Evolutionary conservation across 75 land plant species (phyloP), one percentile per base, ranked within the genome.

Genomic region (Ceratopteris richardii): DNA sequence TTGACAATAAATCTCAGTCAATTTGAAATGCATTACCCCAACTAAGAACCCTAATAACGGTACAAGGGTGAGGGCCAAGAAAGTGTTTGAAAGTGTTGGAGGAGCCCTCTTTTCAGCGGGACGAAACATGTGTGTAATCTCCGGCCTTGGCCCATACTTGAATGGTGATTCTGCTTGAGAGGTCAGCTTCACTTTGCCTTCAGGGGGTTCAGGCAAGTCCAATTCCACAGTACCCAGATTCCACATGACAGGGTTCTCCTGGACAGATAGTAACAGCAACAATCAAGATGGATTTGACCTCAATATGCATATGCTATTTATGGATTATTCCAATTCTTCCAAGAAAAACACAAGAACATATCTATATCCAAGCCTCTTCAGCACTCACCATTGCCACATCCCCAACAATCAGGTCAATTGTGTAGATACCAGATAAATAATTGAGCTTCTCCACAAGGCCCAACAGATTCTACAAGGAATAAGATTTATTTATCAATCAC

Each of bases 61-160:
- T 22, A 86, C 54, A 37, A 82, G n/a, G 3, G 83, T 80, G 23
- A 90, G 65, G 59, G 54, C 76, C 64, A 82, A 60, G 65, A 94
- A 94, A 23, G 79, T 67, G 59, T 69, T 61, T 29, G 99, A 94
- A 1, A 94, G 82, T 66, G 81, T 63, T 58, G 77, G 22, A 33
- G 91, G 78, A 31, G 99, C 97, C 25, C 77, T 69, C 67, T 84
- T 94, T 51, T 89, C 99, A 24, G 99, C 92, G 24, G 72, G 65
- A 48, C 99, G 65, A 63, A 94, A 94, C 48, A 94, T 94, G 70
- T 94, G 99, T 0, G 75, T 61, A 74, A 94, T 94, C 57, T 94
- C 99, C 26, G 79, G 73, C 66, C 78, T 86, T 5, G 96, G 96
- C 2, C 78, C 85, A 68, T 72, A 94, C 61, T 70, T 61, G 0